These are phyloP conservation scores for Dactylellina parvicollis DNA, from an alignment of 2,329 filamentous ascomycete species.

Conservation along the genomic window DNA sequence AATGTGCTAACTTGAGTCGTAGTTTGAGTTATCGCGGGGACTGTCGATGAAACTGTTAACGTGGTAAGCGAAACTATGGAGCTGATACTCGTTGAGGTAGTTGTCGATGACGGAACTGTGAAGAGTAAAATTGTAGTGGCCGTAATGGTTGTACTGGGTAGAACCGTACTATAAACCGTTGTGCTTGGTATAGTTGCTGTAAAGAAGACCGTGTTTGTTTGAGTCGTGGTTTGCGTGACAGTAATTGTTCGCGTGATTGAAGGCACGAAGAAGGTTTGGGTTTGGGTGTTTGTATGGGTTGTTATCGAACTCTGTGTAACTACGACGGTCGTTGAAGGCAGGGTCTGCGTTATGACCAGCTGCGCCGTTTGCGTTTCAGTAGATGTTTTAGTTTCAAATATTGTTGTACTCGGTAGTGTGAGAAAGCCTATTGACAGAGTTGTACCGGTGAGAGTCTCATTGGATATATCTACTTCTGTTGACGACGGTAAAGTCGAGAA, in stretches of 20 bases:
- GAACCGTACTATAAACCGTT: not conserved
- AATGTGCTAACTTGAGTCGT: constrained; percentile 8
- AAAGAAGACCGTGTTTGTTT: constrained; percentile 5
- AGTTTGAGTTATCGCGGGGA: not conserved
- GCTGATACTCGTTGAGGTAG: not conserved
- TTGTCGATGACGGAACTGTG: constrained; percentile 6
- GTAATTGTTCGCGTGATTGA: not conserved
- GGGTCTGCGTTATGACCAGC: constrained; percentile 2
- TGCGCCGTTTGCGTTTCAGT: not conserved
- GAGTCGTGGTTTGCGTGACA: not conserved
- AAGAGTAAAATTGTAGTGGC: constrained; percentile 6
- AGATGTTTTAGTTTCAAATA: not conserved
- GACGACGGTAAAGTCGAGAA: not conserved
- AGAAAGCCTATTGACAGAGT: not conserved
- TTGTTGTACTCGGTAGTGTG: constrained; percentile 5
- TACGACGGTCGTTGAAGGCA: not conserved
- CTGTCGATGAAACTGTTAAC: not conserved
- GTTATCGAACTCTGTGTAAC: not conserved
- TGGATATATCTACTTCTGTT: not conserved
- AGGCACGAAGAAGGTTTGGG: not conserved
- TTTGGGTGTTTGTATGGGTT: not conserved
- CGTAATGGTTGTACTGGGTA: not conserved
- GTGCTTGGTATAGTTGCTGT: constrained; percentile 1
- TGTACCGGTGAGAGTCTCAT: not conserved
- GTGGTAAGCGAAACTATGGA: not conserved